Evolutionary conservation across 352 stramenopile genomes (phyloP).

Genomic region (Phytophthora cactorum): DNA sequence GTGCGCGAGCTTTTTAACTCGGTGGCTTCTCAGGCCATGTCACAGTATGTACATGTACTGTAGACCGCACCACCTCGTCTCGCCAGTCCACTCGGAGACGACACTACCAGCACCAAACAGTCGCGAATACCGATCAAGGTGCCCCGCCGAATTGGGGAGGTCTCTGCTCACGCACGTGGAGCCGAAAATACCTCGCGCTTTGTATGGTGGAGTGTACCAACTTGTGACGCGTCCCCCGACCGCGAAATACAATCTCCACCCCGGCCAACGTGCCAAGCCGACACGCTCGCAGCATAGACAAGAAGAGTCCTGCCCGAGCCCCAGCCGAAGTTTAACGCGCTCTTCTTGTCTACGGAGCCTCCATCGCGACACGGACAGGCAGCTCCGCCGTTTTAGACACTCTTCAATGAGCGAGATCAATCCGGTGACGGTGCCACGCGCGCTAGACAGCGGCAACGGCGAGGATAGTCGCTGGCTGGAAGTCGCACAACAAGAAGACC

Average conservation of each 20-base stretch:
- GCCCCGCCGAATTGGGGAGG: neutral
- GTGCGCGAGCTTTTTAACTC: no score
- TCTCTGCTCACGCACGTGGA: neutral
- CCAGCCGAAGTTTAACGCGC: slow-evolving; percentile 25
- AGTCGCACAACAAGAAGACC: slow-evolving; percentile 24
- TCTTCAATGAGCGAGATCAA: slow-evolving; percentile 24
- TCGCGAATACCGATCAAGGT: neutral
- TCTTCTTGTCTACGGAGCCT: slow-evolving; percentile 11
- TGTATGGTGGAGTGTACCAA: slow-evolving; percentile 24
- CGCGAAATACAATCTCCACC: slow-evolving; percentile 27
- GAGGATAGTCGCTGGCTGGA: neutral
- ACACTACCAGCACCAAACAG: neutral
- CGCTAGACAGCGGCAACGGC: neutral
- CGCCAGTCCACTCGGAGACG: neutral
- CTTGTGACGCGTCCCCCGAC: slow-evolving; percentile 12
- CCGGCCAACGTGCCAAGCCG: neutral
- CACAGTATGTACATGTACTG: neutral
- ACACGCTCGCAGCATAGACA: slow-evolving; percentile 30
- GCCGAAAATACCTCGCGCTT: slow-evolving; percentile 5
- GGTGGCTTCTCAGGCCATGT: no score
- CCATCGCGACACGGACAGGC: slow-evolving; percentile 22
- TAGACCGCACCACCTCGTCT: neutral
- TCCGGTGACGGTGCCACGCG: slow-evolving; percentile 27
- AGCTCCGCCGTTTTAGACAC: slow-evolving; percentile 4
- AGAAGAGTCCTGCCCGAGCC: slow-evolving; percentile 13